Base-by-base conservation (phyloP, 1,284 basidiomycete species). In the Ceraceosorus bombacis region DNA sequence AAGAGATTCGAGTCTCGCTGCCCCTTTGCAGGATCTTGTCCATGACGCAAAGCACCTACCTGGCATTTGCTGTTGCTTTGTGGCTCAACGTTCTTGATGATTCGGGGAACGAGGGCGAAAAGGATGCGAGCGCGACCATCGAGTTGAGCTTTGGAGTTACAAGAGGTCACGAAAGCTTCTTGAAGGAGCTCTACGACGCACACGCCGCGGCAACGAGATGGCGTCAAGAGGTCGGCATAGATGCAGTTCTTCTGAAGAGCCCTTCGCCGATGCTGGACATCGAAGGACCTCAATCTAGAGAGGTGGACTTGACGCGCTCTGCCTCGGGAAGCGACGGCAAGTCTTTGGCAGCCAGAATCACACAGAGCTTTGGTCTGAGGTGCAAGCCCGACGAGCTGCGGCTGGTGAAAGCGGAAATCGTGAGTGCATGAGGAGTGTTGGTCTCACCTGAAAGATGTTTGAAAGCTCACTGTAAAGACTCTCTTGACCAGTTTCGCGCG, bases 1-100 rank as follows among this genome's bases (percentile, higher is more conserved):
- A 67, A 49, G 68, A 67, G 62, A 68, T 65, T 15, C 62, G 63
- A 17, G 67, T 70, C 56, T 67, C 64, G 50, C 57, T 72, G n/a
- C 73, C 72, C 0, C 66, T 72, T 10, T 66, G 63, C 10, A 65
- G 65, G 15, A 65, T 74, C 58, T 58, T 64, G 38, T 63, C 60
- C 41, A 53, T 68, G 12, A 62, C 65, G 17, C 53, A 59, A 5
- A 55, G 62, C 6, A 43, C 39, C 9, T 65, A 66, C 49, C 61
- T 68, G 49, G 62, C 65, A 4, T 63, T 73, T 9, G 70, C 65
- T 46, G 66, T 65, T 27, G 53, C 71, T 36, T 49, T 69, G 36
- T 63, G 61, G 41, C 17, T 68, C 41, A 49, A 58, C 27, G 58
- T 68, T 4, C 58, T 65, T n/a, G 59, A 63, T 15, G 63, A 61